Conservation (phyloP, 2,329 filamentous ascomycete species). For the Diaporthe humulicola region DNA sequence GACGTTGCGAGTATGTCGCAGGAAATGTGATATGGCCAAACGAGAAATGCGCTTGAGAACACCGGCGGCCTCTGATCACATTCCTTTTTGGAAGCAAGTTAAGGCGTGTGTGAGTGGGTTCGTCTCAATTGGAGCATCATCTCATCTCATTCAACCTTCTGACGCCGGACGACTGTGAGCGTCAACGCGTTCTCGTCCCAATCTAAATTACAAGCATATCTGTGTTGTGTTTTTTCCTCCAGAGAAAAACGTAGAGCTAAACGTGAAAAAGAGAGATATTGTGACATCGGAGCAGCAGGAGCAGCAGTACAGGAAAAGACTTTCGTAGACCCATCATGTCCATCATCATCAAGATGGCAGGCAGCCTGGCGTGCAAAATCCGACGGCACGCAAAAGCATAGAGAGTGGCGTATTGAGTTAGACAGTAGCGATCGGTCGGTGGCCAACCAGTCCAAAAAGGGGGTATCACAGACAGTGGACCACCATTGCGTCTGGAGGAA, state of each 20-base stretch:
- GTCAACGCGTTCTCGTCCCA: conserved; percentile 27
- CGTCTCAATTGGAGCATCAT: conserved; percentile 19
- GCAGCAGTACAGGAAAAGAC: conserved; percentile 17
- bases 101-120: not conserved
- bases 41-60: too few relatives aligned
- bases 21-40: not conserved
- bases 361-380: conserved; percentile 21
- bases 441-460: conserved; percentile 23
- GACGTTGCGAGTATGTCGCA: too few relatives aligned
- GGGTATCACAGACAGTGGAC: conserved; percentile 30
- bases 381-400: conserved; percentile 20
- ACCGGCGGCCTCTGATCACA: not conserved
- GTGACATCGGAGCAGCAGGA: conserved; percentile 25
- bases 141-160: conserved; percentile 15
- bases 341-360: conserved; percentile 26
- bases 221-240: conserved; percentile 25
- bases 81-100: not conserved
- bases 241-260: conserved; percentile 1
- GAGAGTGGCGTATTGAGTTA: conserved; percentile 8
- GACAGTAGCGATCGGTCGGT: conserved; percentile 26
- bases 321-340: conserved; percentile 30
- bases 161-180: conserved; percentile 24
- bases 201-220: conserved; percentile 32
- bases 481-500: conserved; percentile 27
- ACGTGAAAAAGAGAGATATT: conserved; percentile 7